These are phyloP conservation scores for Blastocystis sp. DNA, from an alignment of 352 stramenopile species.

Conservation along the genomic window DNA sequence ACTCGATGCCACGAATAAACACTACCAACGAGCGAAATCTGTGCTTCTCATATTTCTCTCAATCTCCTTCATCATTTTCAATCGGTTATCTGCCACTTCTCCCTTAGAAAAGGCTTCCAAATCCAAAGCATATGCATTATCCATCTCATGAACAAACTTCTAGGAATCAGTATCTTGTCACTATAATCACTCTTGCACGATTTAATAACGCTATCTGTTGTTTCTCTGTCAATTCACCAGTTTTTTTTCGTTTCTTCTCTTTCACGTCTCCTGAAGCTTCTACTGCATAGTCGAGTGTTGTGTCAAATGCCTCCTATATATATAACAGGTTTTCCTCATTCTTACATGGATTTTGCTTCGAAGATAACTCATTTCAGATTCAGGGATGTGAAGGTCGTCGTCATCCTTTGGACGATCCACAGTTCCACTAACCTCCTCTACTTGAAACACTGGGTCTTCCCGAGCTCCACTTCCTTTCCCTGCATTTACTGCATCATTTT, in stretches of 20 bases:
- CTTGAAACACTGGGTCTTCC: slow-evolving; percentile 31
- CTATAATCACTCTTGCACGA: background rate
- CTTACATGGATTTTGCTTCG: slow-evolving; percentile 25
- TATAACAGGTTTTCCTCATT: background rate
- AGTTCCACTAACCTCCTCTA: background rate
- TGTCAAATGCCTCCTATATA: slow-evolving; percentile 47
- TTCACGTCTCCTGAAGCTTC: slow-evolving; percentile 17
- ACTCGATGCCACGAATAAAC: background rate
- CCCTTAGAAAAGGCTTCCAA: slow-evolving; percentile 33
- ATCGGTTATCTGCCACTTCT: slow-evolving; percentile 8
- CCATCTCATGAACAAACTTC: slow-evolving; percentile 53
- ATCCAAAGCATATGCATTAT: slow-evolving; percentile 25
- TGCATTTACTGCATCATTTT: background rate
- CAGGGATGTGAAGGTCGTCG: background rate
- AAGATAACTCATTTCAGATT: background rate
- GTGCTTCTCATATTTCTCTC: background rate
- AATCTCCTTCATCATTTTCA: slow-evolving; percentile 49
- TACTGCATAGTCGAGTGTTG: background rate
- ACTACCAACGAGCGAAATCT: slow-evolving; percentile 48
- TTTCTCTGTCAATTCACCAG: slow-evolving; percentile 23
- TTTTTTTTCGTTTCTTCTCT: slow-evolving; percentile 18
- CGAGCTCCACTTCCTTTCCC: no score
- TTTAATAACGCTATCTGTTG: slow-evolving; percentile 26
- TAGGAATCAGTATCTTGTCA: background rate
- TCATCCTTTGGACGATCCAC: background rate